Evolutionary conservation across 2,329 filamentous ascomycete species (phyloP), one percentile per base, ranked within the genome.

Genomic region (Pseudogymnoascus sp.): DNA sequence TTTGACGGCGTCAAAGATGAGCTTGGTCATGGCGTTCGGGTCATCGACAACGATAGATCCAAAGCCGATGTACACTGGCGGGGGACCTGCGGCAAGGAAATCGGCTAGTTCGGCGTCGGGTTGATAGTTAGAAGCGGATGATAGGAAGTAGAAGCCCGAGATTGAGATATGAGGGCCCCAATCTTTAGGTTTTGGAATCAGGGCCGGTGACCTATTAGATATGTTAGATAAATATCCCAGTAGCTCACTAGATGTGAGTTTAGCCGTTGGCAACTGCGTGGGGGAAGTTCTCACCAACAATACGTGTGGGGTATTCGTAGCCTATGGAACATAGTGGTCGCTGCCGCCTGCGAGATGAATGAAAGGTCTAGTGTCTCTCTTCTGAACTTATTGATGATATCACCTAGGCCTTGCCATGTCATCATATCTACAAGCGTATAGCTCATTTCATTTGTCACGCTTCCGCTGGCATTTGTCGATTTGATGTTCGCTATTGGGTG

Each of bases 371-470:
- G 80, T 12, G 83, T 84, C 63, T 86, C 86, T 66, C 88, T 86
- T 60, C 92, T 82, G 70, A 96, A 97, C 9, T 86, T 83, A 71
- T 97, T 97, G 71, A 97, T 93, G 5, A 97, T 80, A 73, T 97
- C 92, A 38, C 92, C 92, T 3, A 96, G 77, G 0, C 87, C 87
- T 73, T 90, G 87, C 87, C 87, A 90, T 13, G 87, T 87, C 74
- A 90, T 80, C 78, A 89, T 84, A 64, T 90, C 87, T 1, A 90
- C 84, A 42, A 90, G 76, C 4, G 82, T 81, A 68, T 90, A 90
- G 1, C 84, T 85, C 36, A 89, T 80, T 69, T 86, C 89, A 65
- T 90, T 90, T 0, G 84, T 84, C 48, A 87, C 78, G 8, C 80
- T 81, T 2, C 80, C 76, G 66, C 89, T 86, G 0, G 84, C 83